Percentiles rank a stretch among this genome's conserved stretches.
phyloP scores from a whole-genome alignment of 768 basidiomycete genomes.

The Collybia sordida region DNA sequence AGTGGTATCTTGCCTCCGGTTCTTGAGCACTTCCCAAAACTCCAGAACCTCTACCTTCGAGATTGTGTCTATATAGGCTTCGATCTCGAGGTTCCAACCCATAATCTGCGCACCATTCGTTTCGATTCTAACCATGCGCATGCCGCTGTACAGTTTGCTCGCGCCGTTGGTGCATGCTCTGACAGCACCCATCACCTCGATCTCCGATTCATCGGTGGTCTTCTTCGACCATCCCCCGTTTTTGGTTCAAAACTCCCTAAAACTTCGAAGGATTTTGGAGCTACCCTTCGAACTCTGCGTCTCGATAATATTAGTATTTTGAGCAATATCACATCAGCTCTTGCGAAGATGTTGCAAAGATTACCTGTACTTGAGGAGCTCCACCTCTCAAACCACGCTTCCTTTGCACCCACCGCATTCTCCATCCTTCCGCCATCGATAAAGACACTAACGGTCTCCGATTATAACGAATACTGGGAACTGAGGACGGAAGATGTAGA shows the following conservation, averaged over 20 bases:
- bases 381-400: constrained; percentile 26
- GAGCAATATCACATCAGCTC: constrained; percentile 19
- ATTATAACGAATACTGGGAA: constrained; percentile 22
- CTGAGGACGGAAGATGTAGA: constrained; percentile 5
- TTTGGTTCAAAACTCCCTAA: constrained; percentile 10
- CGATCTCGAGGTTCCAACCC: constrained; percentile 17
- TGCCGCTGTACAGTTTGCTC: constrained; percentile 21
- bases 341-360: constrained; percentile 19
- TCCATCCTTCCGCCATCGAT: constrained; percentile 19
- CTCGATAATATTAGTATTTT: constrained; percentile 28
- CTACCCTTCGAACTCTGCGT: constrained; percentile 19
- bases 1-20: constrained; percentile 24
- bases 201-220: constrained; percentile 27
- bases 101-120: constrained; percentile 20
- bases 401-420: constrained; percentile 21
- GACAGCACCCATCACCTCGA: constrained; percentile 20
- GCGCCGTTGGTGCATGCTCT: constrained; percentile 18
- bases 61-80: constrained; percentile 25
- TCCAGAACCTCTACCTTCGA: constrained; percentile 24
- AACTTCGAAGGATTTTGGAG: constrained; percentile 3
- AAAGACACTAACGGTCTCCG: constrained; percentile 15
- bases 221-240: constrained; percentile 21
- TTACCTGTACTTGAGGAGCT: constrained; percentile 20
- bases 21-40: constrained; percentile 19
- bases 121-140: constrained; percentile 27